Base-by-base conservation (phyloP, 345 rosid species). In the Ceriops decandra region DNA sequence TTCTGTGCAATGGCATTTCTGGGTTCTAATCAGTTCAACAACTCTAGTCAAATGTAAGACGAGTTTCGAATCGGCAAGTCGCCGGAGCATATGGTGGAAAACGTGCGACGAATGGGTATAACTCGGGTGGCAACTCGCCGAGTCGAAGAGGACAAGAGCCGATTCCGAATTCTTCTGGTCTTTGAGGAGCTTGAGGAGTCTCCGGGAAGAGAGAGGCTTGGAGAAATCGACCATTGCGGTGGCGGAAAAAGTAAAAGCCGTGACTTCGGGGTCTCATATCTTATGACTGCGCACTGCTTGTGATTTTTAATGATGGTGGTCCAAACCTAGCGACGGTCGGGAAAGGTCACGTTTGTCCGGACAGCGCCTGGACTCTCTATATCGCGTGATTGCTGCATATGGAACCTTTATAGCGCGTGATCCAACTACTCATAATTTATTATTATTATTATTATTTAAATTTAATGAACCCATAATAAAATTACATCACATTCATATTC, bases 21-120 rank as follows among this genome's bases (percentile, higher is more conserved):
- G 86, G 69, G 83, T 56, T 70, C 74, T 73, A 51, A 91, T 80
- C 58, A 89, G 85, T 31, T 86, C 85, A 24, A 91, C 81, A 70
- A 91, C 74, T 13, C 85, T 85, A 57, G 59, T 64, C 4, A 91
- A 77, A 49, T 86, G 91, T 5, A 24, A 31, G 38, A 80, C 83
- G 74, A 83, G 82, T 33, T 76, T 65, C 49, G 84, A 68, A 57
- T 74, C 84, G 65, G 82, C 63, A 67, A 95, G 88, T 16, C 89
- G 88, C 66, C 93, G 91, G 75, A 89, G 93, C 73, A 95, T 81
- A 79, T 85, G 89, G 80, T 83, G 97, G 85, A 82, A 85, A 22
- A 91, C 85, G 75, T 61, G 64, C 26, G 84, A 56, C 11, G 97
- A 91, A 81, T 82, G 93, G 32, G 76, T 59, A 75, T 77, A 84